These are phyloP conservation scores for Alopecurus myosuroides DNA, from an alignment of 176 grass and related monocot genomes.

Conservation along the genomic window DNA sequence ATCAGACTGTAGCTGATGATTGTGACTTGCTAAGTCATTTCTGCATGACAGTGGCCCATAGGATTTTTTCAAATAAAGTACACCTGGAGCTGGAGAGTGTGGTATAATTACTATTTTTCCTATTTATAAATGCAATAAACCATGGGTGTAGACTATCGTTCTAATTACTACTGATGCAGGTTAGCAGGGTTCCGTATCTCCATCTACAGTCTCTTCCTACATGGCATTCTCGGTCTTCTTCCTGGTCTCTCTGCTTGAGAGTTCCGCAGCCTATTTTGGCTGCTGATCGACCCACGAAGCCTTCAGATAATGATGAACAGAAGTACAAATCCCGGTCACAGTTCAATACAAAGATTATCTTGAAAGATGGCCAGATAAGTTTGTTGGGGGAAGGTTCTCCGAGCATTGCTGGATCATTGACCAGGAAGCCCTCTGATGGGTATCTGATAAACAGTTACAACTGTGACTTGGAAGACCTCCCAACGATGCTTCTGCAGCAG, in stretches of 20 bases:
- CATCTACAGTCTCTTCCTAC: conserved; percentile 68
- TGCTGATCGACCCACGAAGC: conserved; percentile 20
- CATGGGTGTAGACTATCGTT: conserved; percentile 8
- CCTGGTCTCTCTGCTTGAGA: conserved; percentile 86
- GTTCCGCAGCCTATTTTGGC: conserved; percentile 59
- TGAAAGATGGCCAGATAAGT: conserved; percentile 88
- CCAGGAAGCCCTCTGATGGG: conserved; percentile 35
- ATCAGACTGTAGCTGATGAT: conserved; percentile 35
- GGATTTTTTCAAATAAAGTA: conserved; percentile 87
- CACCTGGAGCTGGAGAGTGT: conserved; percentile 73
- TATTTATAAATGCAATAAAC: background rate
- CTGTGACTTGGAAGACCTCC: conserved; percentile 91
- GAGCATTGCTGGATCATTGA: conserved; percentile 62
- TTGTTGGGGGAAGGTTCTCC: conserved; percentile 74
- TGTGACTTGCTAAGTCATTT: conserved; percentile 57
- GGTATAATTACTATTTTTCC: conserved; percentile 38
- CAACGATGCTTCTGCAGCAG: conserved; percentile 95
- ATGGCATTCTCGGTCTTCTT: conserved; percentile 92
- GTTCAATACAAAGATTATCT: conserved; percentile 70
- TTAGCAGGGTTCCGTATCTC: conserved; percentile 82
- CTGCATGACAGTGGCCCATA: conserved; percentile 81
- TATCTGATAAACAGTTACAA: conserved; percentile 59
- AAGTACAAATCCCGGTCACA: conserved; percentile 64
- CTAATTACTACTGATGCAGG: conserved; percentile 41
- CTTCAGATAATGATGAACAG: conserved; percentile 36